Evolutionary conservation across 257 asterid species (phyloP).

Genomic region (Solanum verrucosum): DNA sequence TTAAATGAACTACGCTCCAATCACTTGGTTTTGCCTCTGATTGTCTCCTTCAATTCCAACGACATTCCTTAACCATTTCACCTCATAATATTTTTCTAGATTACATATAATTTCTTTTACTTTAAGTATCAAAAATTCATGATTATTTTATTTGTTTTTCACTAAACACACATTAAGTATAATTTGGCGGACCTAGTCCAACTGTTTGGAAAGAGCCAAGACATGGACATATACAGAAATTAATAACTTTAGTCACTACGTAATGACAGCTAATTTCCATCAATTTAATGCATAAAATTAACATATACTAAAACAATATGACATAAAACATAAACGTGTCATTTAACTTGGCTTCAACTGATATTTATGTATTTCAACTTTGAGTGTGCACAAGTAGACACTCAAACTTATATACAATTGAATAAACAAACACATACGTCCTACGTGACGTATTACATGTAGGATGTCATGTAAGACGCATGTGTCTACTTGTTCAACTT

Average conservation of each 20-base stretch:
- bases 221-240: background rate
- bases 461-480: background rate
- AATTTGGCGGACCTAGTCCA: background rate
- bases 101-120: background rate
- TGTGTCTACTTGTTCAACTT: too few relatives aligned
- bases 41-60: background rate
- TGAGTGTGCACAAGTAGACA: rapidly evolving
- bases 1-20: background rate
- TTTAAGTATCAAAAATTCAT: background rate
- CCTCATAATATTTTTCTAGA: background rate
- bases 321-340: background rate
- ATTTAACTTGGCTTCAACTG: too few relatives aligned
- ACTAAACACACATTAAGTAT: background rate
- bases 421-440: background rate
- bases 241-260: background rate
- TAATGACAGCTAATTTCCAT: background rate
- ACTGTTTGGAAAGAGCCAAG: background rate
- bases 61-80: background rate
- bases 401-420: too few relatives aligned
- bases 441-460: rapidly evolving
- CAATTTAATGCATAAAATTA: background rate
- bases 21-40: background rate
- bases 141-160: background rate
- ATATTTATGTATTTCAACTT: too few relatives aligned
- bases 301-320: background rate